These are phyloP conservation scores for Aspergillus sclerotiicarbonarius DNA, from an alignment of 495 filamentous ascomycete species.

Conservation along the genomic window DNA sequence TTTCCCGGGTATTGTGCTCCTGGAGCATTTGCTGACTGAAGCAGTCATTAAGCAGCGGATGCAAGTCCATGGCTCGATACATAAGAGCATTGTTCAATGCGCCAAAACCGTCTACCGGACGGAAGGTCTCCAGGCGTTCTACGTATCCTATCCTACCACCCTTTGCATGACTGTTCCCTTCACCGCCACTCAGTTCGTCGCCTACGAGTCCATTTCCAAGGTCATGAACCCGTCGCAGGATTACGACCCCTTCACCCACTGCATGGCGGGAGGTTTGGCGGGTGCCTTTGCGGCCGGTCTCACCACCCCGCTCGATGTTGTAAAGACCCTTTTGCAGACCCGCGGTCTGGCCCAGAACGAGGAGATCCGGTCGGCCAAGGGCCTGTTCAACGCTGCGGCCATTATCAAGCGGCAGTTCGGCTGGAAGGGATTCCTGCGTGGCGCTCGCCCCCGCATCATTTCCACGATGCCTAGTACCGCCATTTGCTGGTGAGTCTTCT, in stretches of 20 bases:
- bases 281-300: constrained; percentile 90
- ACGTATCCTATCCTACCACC: constrained; percentile 97
- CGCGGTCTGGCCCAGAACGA: constrained; percentile 75
- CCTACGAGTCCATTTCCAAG: constrained; percentile 95
- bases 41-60: constrained; percentile 98
- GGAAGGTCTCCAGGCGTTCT: constrained; percentile 91
- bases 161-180: constrained; percentile 98
- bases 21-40: constrained; percentile 15
- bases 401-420: constrained; percentile 86
- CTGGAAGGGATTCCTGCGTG: constrained; percentile 84
- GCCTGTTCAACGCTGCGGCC: constrained; percentile 75
- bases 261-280: constrained; percentile 84
- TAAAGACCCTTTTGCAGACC: constrained; percentile 96
- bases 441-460: constrained; percentile 84
- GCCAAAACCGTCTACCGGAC: constrained; percentile 78
- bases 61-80: constrained; percentile 95
- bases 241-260: constrained; percentile 93
- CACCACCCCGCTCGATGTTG: constrained; percentile 94
- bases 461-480: constrained; percentile 98
- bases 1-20: not conserved
- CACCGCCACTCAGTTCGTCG: constrained; percentile 92
- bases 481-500: constrained; percentile 81
- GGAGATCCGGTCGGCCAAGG: constrained; percentile 81
- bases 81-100: constrained; percentile 81
- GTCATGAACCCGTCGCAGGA: constrained; percentile 78